A percentile compares a stretch with the other conserved stretches of the same genome.
phyloP scores from a whole-genome alignment of 208 protist species.

The Trypanosoma grayi region DNA sequence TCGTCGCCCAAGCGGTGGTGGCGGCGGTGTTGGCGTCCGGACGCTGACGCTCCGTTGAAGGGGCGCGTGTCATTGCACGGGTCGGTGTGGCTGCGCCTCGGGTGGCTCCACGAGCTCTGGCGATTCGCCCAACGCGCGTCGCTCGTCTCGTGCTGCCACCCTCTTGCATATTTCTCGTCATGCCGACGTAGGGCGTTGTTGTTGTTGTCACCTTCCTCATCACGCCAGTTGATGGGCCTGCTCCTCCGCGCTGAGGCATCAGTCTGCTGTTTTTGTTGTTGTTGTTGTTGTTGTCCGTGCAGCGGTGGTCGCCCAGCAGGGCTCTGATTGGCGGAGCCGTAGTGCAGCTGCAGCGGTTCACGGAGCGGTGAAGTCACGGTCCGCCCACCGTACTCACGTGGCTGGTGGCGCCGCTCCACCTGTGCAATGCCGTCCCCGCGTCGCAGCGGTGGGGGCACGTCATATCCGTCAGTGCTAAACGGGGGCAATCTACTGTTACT shows the following conservation, averaged over 20 bases:
- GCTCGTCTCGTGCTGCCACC: background rate
- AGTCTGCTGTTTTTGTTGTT: background rate
- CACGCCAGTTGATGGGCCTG: background rate
- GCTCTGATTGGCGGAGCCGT: background rate
- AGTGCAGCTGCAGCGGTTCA: conserved; percentile 4
- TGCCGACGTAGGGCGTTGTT: background rate
- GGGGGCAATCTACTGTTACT: background rate
- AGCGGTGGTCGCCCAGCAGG: conserved; percentile 5
- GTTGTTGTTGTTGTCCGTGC: background rate
- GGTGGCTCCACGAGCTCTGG: background rate
- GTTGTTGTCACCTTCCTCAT: too few relatives aligned
- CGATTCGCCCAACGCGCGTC: background rate
- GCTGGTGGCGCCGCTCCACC: background rate
- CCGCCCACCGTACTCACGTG: background rate
- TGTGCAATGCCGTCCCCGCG: background rate
- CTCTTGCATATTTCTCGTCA: background rate
- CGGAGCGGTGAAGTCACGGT: background rate
- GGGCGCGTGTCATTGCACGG: background rate
- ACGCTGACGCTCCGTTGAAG: background rate
- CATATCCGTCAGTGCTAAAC: background rate
- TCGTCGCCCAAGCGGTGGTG: background rate
- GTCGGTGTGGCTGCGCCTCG: background rate
- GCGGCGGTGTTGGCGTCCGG: too few relatives aligned
- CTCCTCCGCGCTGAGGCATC: background rate
- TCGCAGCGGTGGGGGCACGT: background rate